Base-by-base conservation (phyloP, 257 asterid genomes). In the Fraxinus excelsior region DNA sequence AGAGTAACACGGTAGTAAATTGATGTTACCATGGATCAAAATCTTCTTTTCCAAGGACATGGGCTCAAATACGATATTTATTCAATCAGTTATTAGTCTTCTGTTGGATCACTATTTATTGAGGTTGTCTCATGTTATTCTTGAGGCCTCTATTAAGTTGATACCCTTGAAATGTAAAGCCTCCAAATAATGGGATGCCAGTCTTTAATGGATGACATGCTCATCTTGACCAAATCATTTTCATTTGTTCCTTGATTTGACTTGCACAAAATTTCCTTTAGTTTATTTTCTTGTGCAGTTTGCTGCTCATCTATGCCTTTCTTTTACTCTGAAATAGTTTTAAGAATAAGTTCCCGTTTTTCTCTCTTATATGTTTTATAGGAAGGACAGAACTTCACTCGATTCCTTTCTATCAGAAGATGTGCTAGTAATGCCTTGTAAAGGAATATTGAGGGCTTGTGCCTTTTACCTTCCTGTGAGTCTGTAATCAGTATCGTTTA, bases 401-500 rank as follows among this genome's bases (percentile, higher is more conserved):
- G 91, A 88, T 65, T 71, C 94, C 38, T 6, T 91, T 78, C 90
- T 95, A 42, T 89, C 98, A 25, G 74, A 88, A 76, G 93, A 90
- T 70, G 93, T 76, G 74, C 66, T 70, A 67, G 78, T 91, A 79
- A 75, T 93, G 90, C 99, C 99, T 79, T 87, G 96, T 82, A 90
- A 83, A 88, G 99, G 99, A 72, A 87, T 91, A 81, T 70, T 95
- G 78, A 95, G 76, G 89, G 97, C 90, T 72, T 95, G 97, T 88
- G 98, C 93, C 31, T 81, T 95, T 90, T 86, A 79, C 80, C 93
- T 93, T 81, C 98, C 99, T 16, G 99, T 93, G 84, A 89, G 97
- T 72, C 44, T 46, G 67, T 46, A 75, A 74, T 31, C 1, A 12
- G 34, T 29, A 35, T 51, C 31, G 71, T 58, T 71, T n/a, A 44